Base-by-base conservation (phyloP, 495 filamentous ascomycete genomes). In the Penicillium riverlandense region DNA sequence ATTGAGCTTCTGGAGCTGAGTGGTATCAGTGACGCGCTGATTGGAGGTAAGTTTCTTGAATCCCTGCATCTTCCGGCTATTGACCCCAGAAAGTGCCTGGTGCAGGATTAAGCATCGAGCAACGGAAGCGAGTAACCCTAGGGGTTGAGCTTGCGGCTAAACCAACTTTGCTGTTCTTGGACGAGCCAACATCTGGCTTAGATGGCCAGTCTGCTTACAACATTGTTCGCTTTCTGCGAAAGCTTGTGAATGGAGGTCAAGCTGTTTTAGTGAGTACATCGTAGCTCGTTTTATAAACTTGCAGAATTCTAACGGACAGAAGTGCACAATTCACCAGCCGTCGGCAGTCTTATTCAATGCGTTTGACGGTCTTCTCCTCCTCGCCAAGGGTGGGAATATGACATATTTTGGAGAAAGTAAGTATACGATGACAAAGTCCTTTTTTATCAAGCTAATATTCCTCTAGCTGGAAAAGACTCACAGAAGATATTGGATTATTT, bases 251-350 rank as follows among this genome's bases (percentile, higher is more conserved):
- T 11, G 78, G 85, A 13, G 90, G 90, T 2, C 90, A 95, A 52
- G 88, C 89, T 29, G 89, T 96, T 53, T 69, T 94, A 22, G 66
- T 69, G 47, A 40, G 52, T 44, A 16, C 27, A 13, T 8, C 7
- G 22, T 38, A 11, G 1, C 0, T 16, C 15, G 7, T 1, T 11
- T 13, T 11, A 35, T 35, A 27, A 32, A 37, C 39, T 6, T 4
- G 2, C 4, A 11, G 6, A 8, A 22, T 50, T 37, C 44, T 59
- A 35, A 54, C 12, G 0, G 13, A 43, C 12, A 31, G 4, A 12
- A 69, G 60, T 91, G 88, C 68, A 95, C 89, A 2, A 95, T 96
- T 54, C 90, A 95, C 58, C 90, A 96, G 57, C 90, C 89, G n/a
- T 89, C 88, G 59, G 83, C 88, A 2, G 68, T 70, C 2, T 45